A percentile compares a stretch with the other conserved stretches of the same genome.
Evolutionary conservation across 2,329 filamentous ascomycete species (phyloP).

Genomic region (Lasiodiplodia theobromae): DNA sequence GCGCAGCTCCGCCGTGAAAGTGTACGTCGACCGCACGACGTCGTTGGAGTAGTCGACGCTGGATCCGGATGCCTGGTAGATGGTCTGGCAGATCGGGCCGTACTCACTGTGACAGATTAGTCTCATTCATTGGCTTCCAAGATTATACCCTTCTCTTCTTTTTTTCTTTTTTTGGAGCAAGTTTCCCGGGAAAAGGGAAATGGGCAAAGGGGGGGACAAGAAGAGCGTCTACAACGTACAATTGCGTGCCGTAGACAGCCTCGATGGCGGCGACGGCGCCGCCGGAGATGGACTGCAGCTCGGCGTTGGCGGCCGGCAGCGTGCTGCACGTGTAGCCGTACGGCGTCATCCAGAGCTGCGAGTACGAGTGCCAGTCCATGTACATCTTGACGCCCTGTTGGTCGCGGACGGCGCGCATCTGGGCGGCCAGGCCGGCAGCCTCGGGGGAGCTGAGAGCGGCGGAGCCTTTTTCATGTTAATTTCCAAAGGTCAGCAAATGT

Average conservation of each 20-base stretch:
- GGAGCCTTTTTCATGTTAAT: slow-evolving; percentile 53
- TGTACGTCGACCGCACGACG: slow-evolving; percentile 51
- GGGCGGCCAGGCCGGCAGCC: slow-evolving; percentile 54
- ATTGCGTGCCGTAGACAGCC: slow-evolving; percentile 46
- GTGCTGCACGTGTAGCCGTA: slow-evolving; percentile 67
- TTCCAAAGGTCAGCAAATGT: not conserved
- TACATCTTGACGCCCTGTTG: slow-evolving; percentile 65
- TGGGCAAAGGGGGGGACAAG: not conserved
- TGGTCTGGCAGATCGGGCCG: slow-evolving; percentile 64
- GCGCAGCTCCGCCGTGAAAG: slow-evolving; percentile 59
- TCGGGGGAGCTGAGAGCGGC: slow-evolving; percentile 45
- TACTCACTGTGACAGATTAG: slow-evolving; percentile 23
- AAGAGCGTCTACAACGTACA: not conserved
- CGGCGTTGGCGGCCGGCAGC: slow-evolving; percentile 54
- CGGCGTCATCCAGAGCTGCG: slow-evolving; percentile 33
- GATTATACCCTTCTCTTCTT: too few relatives aligned
- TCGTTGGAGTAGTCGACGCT: slow-evolving; percentile 55
- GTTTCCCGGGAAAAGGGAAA: not conserved
- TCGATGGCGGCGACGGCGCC: slow-evolving; percentile 62
- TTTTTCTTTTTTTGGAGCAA: too few relatives aligned
- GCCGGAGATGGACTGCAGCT: slow-evolving; percentile 58
- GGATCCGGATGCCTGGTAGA: slow-evolving; percentile 63
- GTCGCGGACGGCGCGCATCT: slow-evolving; percentile 53
- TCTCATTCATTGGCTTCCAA: not conserved
- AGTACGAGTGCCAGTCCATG: slow-evolving; percentile 71